phyloP scores from a whole-genome alignment of 2,329 filamentous ascomycete species.

The Neonectria ditissima region DNA sequence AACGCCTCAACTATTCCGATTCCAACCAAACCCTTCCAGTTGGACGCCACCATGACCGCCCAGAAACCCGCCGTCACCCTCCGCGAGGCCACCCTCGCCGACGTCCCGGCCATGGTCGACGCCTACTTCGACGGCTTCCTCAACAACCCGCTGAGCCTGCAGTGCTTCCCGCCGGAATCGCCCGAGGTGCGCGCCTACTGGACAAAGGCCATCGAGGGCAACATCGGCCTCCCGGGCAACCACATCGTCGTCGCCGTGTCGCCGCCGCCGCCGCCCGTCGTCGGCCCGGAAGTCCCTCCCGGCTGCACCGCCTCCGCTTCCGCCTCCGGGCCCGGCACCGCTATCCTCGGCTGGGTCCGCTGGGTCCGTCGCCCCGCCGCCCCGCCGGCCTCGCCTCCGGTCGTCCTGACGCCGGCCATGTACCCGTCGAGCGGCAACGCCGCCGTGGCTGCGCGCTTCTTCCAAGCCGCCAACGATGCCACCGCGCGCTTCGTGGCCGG shows the following conservation, averaged over 20 bases:
- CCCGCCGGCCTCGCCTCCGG: constrained; percentile 30
- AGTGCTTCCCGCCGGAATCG: constrained; percentile 44
- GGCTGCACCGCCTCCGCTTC: constrained; percentile 6
- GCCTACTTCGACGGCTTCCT: constrained; percentile 49
- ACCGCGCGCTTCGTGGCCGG: constrained; percentile 41
- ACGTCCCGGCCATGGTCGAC: constrained; percentile 47
- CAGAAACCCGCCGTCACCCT: constrained; percentile 34
- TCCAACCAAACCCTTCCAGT: too few relatives aligned
- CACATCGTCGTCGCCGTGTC: constrained; percentile 47
- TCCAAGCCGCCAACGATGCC: constrained; percentile 47
- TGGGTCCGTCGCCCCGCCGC: constrained; percentile 49
- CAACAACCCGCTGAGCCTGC: constrained; percentile 46
- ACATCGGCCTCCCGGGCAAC: constrained; percentile 45
- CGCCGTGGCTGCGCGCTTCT: constrained; percentile 55
- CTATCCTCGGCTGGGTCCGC: constrained; percentile 49
- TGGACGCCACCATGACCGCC: constrained; percentile 32
- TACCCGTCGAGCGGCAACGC: constrained; percentile 45
- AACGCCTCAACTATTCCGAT: not conserved
- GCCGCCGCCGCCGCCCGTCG: constrained; percentile 21
- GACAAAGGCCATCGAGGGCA: constrained; percentile 37
- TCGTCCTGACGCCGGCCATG: constrained; percentile 39
- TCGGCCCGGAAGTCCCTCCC: not conserved
- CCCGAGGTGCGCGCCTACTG: constrained; percentile 39
- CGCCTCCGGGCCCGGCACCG: not conserved
- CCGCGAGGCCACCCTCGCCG: constrained; percentile 53